Evolutionary conservation across 176 grass and related monocot species (phyloP).

Genomic region (Avena sativa): DNA sequence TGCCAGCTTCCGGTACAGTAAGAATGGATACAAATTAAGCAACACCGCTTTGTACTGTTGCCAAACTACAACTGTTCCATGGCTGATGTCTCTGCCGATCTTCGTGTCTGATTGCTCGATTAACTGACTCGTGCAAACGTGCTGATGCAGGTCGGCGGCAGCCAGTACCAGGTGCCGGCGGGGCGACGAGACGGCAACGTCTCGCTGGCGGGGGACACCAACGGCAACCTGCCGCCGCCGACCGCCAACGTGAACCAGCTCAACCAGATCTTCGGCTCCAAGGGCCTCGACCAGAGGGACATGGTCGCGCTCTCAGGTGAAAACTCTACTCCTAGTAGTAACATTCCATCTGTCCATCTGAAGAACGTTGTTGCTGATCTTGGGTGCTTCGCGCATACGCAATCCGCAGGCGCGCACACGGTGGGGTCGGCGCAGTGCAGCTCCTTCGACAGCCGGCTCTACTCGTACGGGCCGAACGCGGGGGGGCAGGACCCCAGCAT

Average conservation of each 20-base stretch:
- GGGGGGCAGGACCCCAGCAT: conserved; percentile 62
- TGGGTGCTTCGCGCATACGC: too few relatives aligned
- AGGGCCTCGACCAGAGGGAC: conserved; percentile 52
- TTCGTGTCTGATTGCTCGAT: too few relatives aligned
- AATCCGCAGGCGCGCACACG: conserved; percentile 69
- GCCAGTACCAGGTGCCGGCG: conserved; percentile 56
- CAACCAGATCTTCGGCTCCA: conserved; percentile 65
- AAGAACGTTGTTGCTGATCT: too few relatives aligned
- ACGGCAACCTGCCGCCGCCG: conserved; percentile 63
- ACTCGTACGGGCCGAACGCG: conserved; percentile 46
- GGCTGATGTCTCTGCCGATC: too few relatives aligned
- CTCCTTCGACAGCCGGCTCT: conserved; percentile 74
- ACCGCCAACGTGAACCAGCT: conserved; percentile 51
- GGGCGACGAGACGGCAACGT: conserved; percentile 73
- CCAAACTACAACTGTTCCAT: too few relatives aligned
- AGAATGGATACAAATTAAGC: too few relatives aligned
- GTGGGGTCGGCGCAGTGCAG: conserved; percentile 75
- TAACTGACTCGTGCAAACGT: background rate
- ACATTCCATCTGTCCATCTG: too few relatives aligned
- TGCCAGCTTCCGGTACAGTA: too few relatives aligned
- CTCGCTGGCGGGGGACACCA: conserved; percentile 56
- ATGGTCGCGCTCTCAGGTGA: conserved; percentile 77
- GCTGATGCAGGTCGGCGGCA: conserved; percentile 59
- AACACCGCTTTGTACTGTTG: too few relatives aligned
- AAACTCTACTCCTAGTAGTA: too few relatives aligned